Percentiles rank a stretch among this genome's conserved stretches.
Conservation (phyloP, 352 stramenopile genomes). For the Pseudoperonospora humuli region DNA sequence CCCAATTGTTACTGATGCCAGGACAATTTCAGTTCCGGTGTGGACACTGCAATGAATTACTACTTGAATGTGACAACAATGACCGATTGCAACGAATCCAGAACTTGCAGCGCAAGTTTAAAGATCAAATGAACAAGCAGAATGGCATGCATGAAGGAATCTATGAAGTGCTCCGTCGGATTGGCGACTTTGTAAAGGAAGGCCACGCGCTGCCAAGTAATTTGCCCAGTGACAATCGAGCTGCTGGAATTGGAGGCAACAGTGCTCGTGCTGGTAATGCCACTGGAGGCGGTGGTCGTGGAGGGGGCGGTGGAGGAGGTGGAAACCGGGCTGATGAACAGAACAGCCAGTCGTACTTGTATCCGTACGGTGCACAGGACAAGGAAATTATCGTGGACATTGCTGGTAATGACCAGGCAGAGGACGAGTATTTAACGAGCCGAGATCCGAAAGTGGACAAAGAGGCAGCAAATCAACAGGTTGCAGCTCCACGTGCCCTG, state of each 20-base stretch:
- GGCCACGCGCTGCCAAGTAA: conserved; percentile 69
- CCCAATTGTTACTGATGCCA: conserved; percentile 72
- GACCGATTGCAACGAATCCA: conserved; percentile 68
- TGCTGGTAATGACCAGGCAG: conserved; percentile 54
- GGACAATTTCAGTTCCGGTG: conserved; percentile 81
- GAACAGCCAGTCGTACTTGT: conserved; percentile 80
- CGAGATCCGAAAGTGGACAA: conserved; percentile 69
- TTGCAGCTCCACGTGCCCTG: conserved; percentile 52
- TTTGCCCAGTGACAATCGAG: conserved; percentile 80
- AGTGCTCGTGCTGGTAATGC: conserved; percentile 36
- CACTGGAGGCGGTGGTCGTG: conserved; percentile 27
- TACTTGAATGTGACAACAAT: conserved; percentile 87
- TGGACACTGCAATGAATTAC: conserved; percentile 75
- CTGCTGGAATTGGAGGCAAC: conserved; percentile 64
- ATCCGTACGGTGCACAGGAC: conserved; percentile 69
- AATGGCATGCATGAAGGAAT: conserved; percentile 75
- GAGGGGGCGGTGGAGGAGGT: conserved; percentile 23
- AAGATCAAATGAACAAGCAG: conserved; percentile 87
- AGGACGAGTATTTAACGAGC: conserved; percentile 78
- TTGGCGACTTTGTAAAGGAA: conserved; percentile 75
- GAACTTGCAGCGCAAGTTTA: conserved; percentile 78
- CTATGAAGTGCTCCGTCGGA: conserved; percentile 75
- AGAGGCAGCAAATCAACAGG: conserved; percentile 39
- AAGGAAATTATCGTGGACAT: conserved; percentile 86
- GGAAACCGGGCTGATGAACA: conserved; percentile 32